Base-by-base conservation (phyloP, 2,329 filamentous ascomycete genomes). In the Orbilia blumenaviensis region DNA sequence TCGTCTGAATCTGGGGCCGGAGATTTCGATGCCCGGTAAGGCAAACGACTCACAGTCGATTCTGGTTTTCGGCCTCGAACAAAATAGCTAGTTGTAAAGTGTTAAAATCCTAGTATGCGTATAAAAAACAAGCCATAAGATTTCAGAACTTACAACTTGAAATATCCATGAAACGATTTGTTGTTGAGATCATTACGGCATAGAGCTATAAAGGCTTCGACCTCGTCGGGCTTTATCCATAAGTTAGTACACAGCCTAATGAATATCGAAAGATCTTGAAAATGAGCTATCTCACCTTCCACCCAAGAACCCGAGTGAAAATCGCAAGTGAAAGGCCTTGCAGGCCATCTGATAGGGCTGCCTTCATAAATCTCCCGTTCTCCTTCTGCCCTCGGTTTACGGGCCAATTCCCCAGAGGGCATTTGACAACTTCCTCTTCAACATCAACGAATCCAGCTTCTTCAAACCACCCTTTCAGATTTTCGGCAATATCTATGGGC, bases 371-470 rank as follows among this genome's bases (percentile, higher is more conserved):
- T n/a, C 78, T 75, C 0, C 86, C 87, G 0, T 87, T 79, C 58
- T 87, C 84, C 79, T 88, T 89, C 58, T 86, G 83, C 25, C 84
- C 84, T 4, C 83, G 82, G 42, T 87, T 85, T 48, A 84, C 85
- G 0, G 86, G 85, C 87, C 87, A 89, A 9, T 82, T 80, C 78
- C 85, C 86, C 34, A 83, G 83, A 0, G 87, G 87, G 82, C 86
- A 85, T 80, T 85, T 86, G 78, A 83, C 86, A 4, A 85, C 79
- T 1, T 83, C 81, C 79, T 87, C 85, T 0, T 81, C 81, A 0
- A 89, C 84, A 64, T 88, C 84, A 48, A 83, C 81, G 77, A 89
- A 89, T 0, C 88, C 88, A 0, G 85, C 86, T 10, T 86, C 85
- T 2, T 82, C 81, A 78, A 89, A 83, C 64, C 84, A 83, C 44